A percentile compares a stretch with the other conserved stretches of the same genome.
Conservation (phyloP, 164 flowering plant genomes). For the Tinospora cordifolia region DNA sequence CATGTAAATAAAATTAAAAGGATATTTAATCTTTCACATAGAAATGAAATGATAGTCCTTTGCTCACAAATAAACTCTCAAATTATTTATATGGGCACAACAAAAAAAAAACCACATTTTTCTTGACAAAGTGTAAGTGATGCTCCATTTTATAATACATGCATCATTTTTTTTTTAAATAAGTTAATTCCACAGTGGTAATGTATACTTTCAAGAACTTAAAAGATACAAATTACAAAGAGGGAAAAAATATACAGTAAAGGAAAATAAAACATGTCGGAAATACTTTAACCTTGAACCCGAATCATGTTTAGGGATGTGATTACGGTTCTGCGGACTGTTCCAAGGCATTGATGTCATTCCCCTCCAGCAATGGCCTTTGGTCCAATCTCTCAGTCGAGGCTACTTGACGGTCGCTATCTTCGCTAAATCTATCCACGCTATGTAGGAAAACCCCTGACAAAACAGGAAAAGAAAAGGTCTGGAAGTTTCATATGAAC, state of each 20-base stretch:
- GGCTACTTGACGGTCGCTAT: conserved; percentile 22
- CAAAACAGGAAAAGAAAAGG: conserved; percentile 2
- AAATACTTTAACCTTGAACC: neutral
- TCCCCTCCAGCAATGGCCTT: conserved; percentile 46
- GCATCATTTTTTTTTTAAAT: neutral
- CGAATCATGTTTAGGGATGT: neutral
- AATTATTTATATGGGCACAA: no score
- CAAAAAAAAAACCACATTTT: neutral
- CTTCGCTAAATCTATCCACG: conserved; percentile 61
- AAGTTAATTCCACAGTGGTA: neutral
- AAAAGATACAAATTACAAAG: neutral
- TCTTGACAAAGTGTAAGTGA: neutral
- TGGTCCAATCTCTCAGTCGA: conserved; percentile 26
- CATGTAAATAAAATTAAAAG: no score
- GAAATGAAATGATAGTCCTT: no score
- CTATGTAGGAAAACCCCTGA: conserved; percentile 60
- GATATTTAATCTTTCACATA: no score
- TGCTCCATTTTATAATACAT: no score
- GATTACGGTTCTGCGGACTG: conserved; percentile 14
- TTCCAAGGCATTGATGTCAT: conserved; percentile 13
- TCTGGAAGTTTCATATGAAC: neutral
- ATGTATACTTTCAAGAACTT: neutral
- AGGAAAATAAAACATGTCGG: neutral
- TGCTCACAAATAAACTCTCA: no score
- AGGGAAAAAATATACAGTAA: neutral